A percentile compares a stretch with the other conserved stretches of the same genome.
Evolutionary conservation across 768 basidiomycete species (phyloP).

Genomic region (Termitomyces sp.): DNA sequence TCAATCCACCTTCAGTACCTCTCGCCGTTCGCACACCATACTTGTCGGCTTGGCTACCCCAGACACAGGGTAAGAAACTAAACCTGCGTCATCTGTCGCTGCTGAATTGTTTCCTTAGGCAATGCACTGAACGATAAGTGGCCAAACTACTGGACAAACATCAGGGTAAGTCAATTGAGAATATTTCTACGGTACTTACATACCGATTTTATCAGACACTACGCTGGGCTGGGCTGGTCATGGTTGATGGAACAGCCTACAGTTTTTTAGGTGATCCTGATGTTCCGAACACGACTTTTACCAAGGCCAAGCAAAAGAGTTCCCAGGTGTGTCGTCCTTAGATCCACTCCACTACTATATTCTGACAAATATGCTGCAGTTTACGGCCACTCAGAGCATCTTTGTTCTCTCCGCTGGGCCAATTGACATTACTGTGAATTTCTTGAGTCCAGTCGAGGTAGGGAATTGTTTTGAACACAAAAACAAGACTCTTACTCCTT

Average conservation of each 20-base stretch:
- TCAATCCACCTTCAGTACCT: slow-evolving; percentile 58
- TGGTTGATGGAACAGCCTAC: slow-evolving; percentile 53
- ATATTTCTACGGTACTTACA: background rate
- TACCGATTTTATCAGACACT: slow-evolving; percentile 34
- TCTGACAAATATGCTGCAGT: slow-evolving; percentile 31
- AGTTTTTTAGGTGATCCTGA: slow-evolving; percentile 51
- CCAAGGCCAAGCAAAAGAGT: slow-evolving; percentile 54
- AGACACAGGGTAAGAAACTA: slow-evolving; percentile 38
- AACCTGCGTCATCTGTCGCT: background rate
- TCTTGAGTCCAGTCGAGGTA: slow-evolving; percentile 69
- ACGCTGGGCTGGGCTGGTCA: slow-evolving; percentile 63
- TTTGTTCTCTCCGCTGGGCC: slow-evolving; percentile 63
- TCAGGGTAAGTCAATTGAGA: slow-evolving; percentile 26
- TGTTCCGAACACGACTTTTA: slow-evolving; percentile 34
- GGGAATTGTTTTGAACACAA: background rate
- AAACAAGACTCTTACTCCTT: background rate
- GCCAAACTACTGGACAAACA: slow-evolving; percentile 69
- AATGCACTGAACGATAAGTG: slow-evolving; percentile 47
- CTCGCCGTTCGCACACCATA: slow-evolving; percentile 67
- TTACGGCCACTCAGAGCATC: slow-evolving; percentile 64
- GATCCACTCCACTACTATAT: background rate
- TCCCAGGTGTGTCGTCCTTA: slow-evolving; percentile 31
- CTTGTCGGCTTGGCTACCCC: slow-evolving; percentile 64
- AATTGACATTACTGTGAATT: slow-evolving; percentile 56
- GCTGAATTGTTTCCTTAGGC: slow-evolving; percentile 16